Evolutionary conservation across 768 basidiomycete species (phyloP).

Genomic region (Roridomyces roridus): DNA sequence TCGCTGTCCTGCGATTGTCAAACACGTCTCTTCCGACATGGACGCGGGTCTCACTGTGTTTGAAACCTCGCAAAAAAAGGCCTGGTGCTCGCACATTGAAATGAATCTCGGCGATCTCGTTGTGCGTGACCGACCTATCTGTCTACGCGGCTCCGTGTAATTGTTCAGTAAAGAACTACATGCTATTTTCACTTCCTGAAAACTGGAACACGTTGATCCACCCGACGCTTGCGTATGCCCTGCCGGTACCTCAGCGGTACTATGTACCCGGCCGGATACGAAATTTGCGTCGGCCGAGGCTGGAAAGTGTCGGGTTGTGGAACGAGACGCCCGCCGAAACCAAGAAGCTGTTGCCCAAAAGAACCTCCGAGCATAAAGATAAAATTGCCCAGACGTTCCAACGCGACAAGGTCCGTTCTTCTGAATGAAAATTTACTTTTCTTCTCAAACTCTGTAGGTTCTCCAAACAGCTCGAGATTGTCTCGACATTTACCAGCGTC

Average conservation of each 20-base stretch:
- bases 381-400: conserved; percentile 63
- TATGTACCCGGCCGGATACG: conserved; percentile 74
- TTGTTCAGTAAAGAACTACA: conserved; percentile 54
- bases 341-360: neutral
- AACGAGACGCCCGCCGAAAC: conserved; percentile 23
- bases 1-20: conserved; percentile 66
- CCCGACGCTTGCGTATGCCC: conserved; percentile 58
- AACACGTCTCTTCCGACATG: conserved; percentile 64
- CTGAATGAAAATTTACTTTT: neutral
- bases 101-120: conserved; percentile 72
- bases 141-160: neutral
- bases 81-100: conserved; percentile 72
- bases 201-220: conserved; percentile 70
- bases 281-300: conserved; percentile 56
- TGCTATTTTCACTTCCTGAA: conserved; percentile 61
- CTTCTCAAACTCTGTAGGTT: conserved; percentile 46
- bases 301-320: conserved; percentile 75
- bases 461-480: conserved; percentile 60
- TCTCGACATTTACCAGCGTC: conserved; percentile 63
- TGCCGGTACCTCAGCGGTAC: conserved; percentile 74
- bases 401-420: conserved; percentile 59
- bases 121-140: conserved; percentile 54
- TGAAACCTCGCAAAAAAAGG: conserved; percentile 61
- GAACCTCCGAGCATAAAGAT: conserved; percentile 29
- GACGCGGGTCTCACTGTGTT: conserved; percentile 51